Percentiles rank a stretch among this genome's conserved stretches.
Evolutionary conservation across 305 asterid species (phyloP).

Genomic region (Fraxinus albicans): DNA sequence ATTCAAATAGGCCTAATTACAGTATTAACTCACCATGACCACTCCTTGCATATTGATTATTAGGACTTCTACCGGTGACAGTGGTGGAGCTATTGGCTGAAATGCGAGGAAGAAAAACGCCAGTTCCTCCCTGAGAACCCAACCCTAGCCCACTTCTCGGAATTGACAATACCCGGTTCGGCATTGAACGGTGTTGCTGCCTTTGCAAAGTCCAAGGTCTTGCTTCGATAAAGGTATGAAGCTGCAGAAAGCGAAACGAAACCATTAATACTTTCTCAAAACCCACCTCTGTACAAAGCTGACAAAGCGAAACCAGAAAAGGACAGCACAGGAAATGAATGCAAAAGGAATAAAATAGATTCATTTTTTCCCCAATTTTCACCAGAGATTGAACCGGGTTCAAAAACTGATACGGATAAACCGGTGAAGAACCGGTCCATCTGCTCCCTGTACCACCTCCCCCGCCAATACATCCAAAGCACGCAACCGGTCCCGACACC

Average conservation of each 20-base stretch:
- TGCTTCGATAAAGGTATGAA: conserved; percentile 18
- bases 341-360: neutral
- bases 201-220: conserved; percentile 14
- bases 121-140: conserved; percentile 29
- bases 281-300: conserved; percentile 7
- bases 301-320: conserved; percentile 3
- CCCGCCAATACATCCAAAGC: neutral
- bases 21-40: conserved; percentile 21
- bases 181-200: conserved; percentile 18
- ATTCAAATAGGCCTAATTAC: neutral
- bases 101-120: conserved; percentile 30
- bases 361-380: neutral
- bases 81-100: conserved; percentile 1
- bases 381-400: conserved; percentile 28
- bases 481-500: neutral
- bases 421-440: conserved; percentile 1
- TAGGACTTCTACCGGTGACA: neutral
- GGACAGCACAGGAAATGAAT: conserved; percentile 9
- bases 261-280: neutral
- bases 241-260: conserved; percentile 17
- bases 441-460: conserved; percentile 3
- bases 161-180: conserved; percentile 23
- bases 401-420: conserved; percentile 7
- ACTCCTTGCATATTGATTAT: conserved; percentile 1
- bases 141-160: neutral